Evolutionary conservation across 2,329 filamentous ascomycete genomes (phyloP), one percentile per base, ranked within the genome.

Genomic region (Fusarium temperatum): DNA sequence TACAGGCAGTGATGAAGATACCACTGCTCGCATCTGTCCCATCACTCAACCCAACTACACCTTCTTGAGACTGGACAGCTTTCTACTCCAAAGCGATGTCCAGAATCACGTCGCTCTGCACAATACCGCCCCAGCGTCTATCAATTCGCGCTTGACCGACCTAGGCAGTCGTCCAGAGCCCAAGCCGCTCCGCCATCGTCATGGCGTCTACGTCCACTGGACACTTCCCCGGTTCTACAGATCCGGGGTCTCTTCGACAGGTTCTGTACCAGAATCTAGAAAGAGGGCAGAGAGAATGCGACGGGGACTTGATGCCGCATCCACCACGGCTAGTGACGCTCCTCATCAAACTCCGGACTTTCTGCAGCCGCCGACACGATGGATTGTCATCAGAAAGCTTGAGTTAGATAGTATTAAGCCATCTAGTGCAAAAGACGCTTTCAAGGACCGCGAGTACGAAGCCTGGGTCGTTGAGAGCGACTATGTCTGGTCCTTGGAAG

Each of bases 1-100:
- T 32, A 44, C 44, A 0, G 71, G 65, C 8, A 70, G 68, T 1
- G 72, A 67, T 11, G 68, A 76, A 22, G 77, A 77, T 13, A 76
- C 72, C 8, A 63, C 28, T 0, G 73, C 70, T 3, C 66, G 65
- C 5, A 85, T 87, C 56, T 77, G 76, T 2, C 85, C 85, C 35
- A 82, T 86, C 50, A 83, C 81, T 3, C 84, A 87, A 66, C 85
- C 85, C 11, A 85, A 86, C 78, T 87, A 86, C 77, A 84, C 81
- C 1, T 83, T 82, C 50, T 75, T 87, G 0, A 82, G 84, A 2
- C 78, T 86, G 5, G 77, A 83, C 18, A 75, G 79, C 35, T 72
- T 79, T 41, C n/a, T 82, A 3, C 66, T 84, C 10, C 80, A 84
- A 56, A 78, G 70, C 45, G 85, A 87, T 68, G 70, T 87, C 2